Conservation (phyloP, 805 yeast genomes). For the Schizosaccharomyces japonicus region DNA sequence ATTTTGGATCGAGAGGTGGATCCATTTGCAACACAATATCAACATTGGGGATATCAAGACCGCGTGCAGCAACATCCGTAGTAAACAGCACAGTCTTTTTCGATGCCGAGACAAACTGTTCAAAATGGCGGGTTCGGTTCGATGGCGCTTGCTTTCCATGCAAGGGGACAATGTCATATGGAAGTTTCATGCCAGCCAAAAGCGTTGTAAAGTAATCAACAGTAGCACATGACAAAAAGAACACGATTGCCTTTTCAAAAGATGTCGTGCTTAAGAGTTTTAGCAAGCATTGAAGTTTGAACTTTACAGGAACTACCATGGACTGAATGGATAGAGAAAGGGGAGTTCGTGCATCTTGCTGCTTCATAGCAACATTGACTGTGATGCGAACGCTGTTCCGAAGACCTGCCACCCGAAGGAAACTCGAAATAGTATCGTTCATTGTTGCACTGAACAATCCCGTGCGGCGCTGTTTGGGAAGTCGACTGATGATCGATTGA, state of each 20-base stretch:
- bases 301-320: slow-evolving; percentile 31
- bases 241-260: slow-evolving; percentile 65
- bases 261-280: slow-evolving; percentile 28
- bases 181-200: slow-evolving; percentile 9
- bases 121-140: slow-evolving; percentile 51
- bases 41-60: slow-evolving; percentile 84
- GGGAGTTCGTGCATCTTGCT: slow-evolving; percentile 27
- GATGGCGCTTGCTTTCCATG: slow-evolving; percentile 80
- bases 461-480: slow-evolving; percentile 67
- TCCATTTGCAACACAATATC: slow-evolving; percentile 84
- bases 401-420: slow-evolving; percentile 61
- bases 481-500: slow-evolving; percentile 53
- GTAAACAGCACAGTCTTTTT: slow-evolving; percentile 50
- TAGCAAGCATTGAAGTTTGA: slow-evolving; percentile 36
- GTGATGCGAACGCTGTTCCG: slow-evolving; percentile 68
- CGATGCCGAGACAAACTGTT: slow-evolving; percentile 26
- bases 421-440: slow-evolving; percentile 50
- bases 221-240: slow-evolving; percentile 71
- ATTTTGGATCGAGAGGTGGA: slow-evolving; percentile 81
- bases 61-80: slow-evolving; percentile 97
- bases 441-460: slow-evolving; percentile 72
- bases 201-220: slow-evolving; percentile 54
- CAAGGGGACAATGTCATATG: slow-evolving; percentile 31
- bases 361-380: slow-evolving; percentile 9
- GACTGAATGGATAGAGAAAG: slow-evolving; percentile 38